A percentile compares a stretch with the other conserved stretches of the same genome.
Evolutionary conservation across 495 filamentous ascomycete genomes (phyloP).

Genomic region (Xylaria sp.): DNA sequence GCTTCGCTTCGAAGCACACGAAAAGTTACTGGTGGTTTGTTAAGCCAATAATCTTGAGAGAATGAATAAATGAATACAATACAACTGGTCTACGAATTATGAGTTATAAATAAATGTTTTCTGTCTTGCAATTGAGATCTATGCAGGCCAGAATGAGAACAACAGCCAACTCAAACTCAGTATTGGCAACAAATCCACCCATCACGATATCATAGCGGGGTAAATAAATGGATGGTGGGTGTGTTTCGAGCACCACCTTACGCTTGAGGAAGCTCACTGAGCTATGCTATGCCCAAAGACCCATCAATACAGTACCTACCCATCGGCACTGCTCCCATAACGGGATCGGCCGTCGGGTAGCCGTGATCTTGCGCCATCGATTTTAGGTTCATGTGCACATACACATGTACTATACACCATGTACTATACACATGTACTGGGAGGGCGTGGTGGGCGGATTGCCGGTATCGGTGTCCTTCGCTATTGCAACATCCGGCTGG

Average conservation of each 20-base stretch:
- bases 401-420: no score
- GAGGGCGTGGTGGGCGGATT: slow-evolving; percentile 6
- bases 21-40: not conserved
- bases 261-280: slow-evolving; percentile 19
- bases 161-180: not conserved
- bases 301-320: not conserved
- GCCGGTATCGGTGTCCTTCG: slow-evolving; percentile 26
- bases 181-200: not conserved
- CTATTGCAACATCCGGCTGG: not conserved
- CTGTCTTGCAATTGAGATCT: not conserved
- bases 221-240: not conserved
- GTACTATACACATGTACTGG: not conserved
- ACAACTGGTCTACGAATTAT: not conserved
- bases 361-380: slow-evolving; percentile 25
- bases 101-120: not conserved
- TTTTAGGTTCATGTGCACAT: slow-evolving; percentile 1
- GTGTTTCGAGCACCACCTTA: slow-evolving; percentile 20
- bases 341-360: not conserved
- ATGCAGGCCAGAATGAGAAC: not conserved
- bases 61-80: not conserved
- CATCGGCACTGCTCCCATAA: slow-evolving; percentile 5
- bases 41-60: not conserved
- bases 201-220: slow-evolving; percentile 22
- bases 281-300: no score
- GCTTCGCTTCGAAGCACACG: not conserved